These are phyloP conservation scores for Torulaspora microellipsoides DNA, from an alignment of 805 yeast genomes.

Conservation along the genomic window DNA sequence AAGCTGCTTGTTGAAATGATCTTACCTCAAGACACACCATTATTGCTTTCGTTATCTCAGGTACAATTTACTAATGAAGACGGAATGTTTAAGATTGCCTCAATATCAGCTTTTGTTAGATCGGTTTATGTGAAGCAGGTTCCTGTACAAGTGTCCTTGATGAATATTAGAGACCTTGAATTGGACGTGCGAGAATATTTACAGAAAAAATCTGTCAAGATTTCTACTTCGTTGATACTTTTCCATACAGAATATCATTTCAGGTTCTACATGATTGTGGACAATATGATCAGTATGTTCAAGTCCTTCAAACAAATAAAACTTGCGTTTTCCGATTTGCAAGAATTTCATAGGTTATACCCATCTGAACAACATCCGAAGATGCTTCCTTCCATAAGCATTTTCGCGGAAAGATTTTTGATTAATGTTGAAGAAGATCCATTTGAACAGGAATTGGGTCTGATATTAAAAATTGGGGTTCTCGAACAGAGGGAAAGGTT, in stretches of 20 bases:
- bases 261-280: slow-evolving; percentile 46
- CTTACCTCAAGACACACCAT: slow-evolving; percentile 27
- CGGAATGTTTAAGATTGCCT: slow-evolving; percentile 6
- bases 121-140: slow-evolving; percentile 29
- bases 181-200: slow-evolving; percentile 9
- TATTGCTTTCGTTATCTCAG: slow-evolving; percentile 17
- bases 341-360: slow-evolving; percentile 19
- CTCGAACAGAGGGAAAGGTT: slow-evolving; percentile 53
- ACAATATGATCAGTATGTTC: slow-evolving; percentile 44
- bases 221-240: slow-evolving; percentile 20
- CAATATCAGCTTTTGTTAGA: slow-evolving; percentile 19
- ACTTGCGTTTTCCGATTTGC: slow-evolving; percentile 40
- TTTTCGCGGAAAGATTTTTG: slow-evolving; percentile 41
- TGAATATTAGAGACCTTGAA: slow-evolving; percentile 16
- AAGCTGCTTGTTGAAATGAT: slow-evolving; percentile 23
- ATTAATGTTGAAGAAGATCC: slow-evolving; percentile 59
- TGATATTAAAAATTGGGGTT: slow-evolving; percentile 53
- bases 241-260: slow-evolving; percentile 35
- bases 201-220: slow-evolving; percentile 1
- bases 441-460: slow-evolving; percentile 56
- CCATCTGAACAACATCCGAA: slow-evolving; percentile 30
- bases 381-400: slow-evolving; percentile 40
- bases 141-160: slow-evolving; percentile 21
- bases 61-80: slow-evolving; percentile 6
- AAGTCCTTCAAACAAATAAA: slow-evolving; percentile 45